Base-by-base conservation (phyloP, 176 grass and related monocot species). In the Cenchrus purpureus region DNA sequence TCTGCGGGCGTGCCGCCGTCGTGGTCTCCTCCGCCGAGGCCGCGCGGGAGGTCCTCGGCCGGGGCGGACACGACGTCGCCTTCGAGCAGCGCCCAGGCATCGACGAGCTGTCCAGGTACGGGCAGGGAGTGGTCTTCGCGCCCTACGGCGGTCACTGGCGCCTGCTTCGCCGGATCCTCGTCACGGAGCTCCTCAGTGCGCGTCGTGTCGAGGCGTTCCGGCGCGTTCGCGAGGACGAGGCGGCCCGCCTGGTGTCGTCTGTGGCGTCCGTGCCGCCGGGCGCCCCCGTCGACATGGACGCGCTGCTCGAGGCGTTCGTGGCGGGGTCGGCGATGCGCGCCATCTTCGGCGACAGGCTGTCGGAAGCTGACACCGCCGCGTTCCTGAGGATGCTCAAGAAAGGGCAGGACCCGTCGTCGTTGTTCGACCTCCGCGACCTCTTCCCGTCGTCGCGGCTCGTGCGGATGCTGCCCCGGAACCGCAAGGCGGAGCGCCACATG, bases 101-200 rank as follows among this genome's bases (percentile, higher is more conserved):
- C 76, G 53, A 71, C 51, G 74, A 71, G 37, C 34, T 87, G 8
- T 45, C 56, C 2, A 50, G 54, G 29, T 51, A 80, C 43, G 50
- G 56, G 31, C 37, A 48, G 60, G 85, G 77, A 19, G 49, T 87
- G 28, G 32, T 66, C 43, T 89, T 89, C 43, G 17, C 80, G 9
- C 80, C 89, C 12, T 87, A 91, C 51, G 74, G 85, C 8, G 66
- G 48, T 22, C 53, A 84, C 48, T 91, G 85, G 89, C 67, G 85
- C 43, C 74, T 75, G 34, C 49, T 87, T 22, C 80, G 89, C n/a
- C 84, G 74, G 76, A 79, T 91, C 56, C 68, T 74, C 60, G 77
- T 82, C 10, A 16, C 78, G 6, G 74, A 91, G 15, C 53, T 91
- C 12, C 51, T 91, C 10, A 84, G 68, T 51, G 28, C 67, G 31